phyloP scores from a whole-genome alignment of 2,329 filamentous ascomycete genomes.

The Xylariaceae sp. region DNA sequence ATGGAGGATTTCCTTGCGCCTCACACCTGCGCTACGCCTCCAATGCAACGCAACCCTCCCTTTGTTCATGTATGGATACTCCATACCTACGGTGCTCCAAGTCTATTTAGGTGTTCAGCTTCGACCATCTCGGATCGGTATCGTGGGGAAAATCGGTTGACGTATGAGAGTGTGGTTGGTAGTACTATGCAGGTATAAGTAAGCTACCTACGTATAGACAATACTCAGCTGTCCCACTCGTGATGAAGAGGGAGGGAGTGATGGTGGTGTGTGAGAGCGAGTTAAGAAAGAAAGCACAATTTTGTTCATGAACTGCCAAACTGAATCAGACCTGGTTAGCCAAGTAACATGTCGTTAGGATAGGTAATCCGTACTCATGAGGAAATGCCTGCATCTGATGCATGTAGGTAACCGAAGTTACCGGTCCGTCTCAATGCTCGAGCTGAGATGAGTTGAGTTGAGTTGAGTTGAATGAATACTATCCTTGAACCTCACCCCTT shows the following conservation, averaged over 20 bases:
- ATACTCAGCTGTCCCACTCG: neutral
- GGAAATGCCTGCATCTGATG: neutral
- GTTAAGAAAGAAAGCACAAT: neutral
- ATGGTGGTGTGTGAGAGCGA: neutral
- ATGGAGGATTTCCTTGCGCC: neutral
- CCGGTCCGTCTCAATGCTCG: neutral
- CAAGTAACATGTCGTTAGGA: neutral
- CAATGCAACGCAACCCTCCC: neutral
- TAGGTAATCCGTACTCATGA: too few relatives aligned
- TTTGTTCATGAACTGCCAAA: neutral
- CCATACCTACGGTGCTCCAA: neutral
- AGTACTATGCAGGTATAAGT: neutral
- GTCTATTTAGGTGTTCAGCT: neutral
- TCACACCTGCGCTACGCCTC: neutral
- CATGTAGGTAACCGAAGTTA: neutral
- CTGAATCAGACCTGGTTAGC: neutral
- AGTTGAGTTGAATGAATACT: too few relatives aligned
- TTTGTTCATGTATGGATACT: neutral
- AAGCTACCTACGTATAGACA: neutral
- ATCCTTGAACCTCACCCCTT: too few relatives aligned
- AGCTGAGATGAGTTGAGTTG: neutral
- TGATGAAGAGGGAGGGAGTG: neutral
- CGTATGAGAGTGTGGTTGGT: neutral
- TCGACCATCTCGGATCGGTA: neutral
- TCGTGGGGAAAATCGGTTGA: neutral